Evolutionary conservation across 2,329 filamentous ascomycete genomes (phyloP), one percentile per base, ranked within the genome.

Genomic region (Arthrobotrys megalospora): DNA sequence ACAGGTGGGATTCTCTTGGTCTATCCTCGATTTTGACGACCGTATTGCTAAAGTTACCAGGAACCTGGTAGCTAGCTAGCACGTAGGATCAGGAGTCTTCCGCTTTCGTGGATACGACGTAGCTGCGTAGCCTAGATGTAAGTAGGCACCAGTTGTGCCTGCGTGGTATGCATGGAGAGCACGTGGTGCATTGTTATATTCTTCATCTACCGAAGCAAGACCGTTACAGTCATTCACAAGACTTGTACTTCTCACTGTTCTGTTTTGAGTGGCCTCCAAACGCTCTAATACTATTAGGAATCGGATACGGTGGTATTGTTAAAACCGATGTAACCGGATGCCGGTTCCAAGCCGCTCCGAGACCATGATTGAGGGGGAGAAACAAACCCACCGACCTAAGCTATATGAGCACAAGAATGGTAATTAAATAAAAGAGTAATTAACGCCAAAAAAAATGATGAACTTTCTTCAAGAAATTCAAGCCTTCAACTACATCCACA

Each of bases 401-500:
- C 5, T 16, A 32, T 7, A 32, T n/a, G 7, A 34, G 16, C 32
- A 32, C 24, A 36, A 38, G 2, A 28, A 14, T 32, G 14, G n/a
- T n/a, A n/a, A 14, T 43, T 4, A 43, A 43, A 21, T n/a, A 6
- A 48, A 19, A 19, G 12, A 43, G 16, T n/a, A 48, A 12, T 6
- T 60, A 60, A 60, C 53, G 53, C 53, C 36, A n/a, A n/a, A 14
- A 43, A 60, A 24, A 4, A 60, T 43, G 53, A 43, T 14, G 11
- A 8, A 60, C 52, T 38, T 55, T 7, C 19, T 38, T 38, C 52
- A 12, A 28, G 10, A 34, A 36, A 6, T 10, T 10, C 4, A 8
- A 41, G 11, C 47, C 43, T 41, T 45, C 58, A 76, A 36, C 24
- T 60, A 32, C 73, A 77, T 19, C 73, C 73, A 41, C 73, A 77